Conservation (phyloP, 2,329 filamentous ascomycete genomes). For the Exophiala oligosperma region DNA sequence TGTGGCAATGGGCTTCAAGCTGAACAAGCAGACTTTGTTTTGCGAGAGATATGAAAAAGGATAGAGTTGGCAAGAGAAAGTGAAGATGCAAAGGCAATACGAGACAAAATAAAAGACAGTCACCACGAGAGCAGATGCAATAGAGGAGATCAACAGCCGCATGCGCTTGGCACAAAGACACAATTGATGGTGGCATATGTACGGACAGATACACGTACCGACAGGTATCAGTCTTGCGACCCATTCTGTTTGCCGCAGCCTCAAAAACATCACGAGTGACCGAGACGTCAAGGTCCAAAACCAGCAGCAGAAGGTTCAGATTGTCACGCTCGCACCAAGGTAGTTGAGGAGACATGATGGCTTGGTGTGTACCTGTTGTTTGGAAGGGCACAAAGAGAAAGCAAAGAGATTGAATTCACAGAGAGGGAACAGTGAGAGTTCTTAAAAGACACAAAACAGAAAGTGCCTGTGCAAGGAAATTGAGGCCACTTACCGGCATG, state of each 20-base stretch:
- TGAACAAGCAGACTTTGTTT: not conserved
- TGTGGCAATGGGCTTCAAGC: constrained; percentile 22
- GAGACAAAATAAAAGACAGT: not conserved
- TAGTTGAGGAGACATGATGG: not conserved
- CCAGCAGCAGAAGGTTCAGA: constrained; percentile 3
- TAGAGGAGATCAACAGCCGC: too few species aligned
- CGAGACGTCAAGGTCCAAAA: constrained; percentile 6
- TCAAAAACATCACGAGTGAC: constrained; percentile 9
- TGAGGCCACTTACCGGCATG: constrained; percentile 13
- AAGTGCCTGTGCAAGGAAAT: not conserved
- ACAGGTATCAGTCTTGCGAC: constrained; percentile 7
- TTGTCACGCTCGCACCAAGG: constrained; percentile 5
- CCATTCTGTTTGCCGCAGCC: not conserved
- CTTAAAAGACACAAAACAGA: not conserved
- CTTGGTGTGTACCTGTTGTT: too few species aligned
- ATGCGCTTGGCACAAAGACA: not conserved
- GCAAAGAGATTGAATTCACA: not conserved
- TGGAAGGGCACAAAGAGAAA: too few species aligned
- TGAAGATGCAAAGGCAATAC: not conserved
- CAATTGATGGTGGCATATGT: not conserved
- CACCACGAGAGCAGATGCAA: not conserved
- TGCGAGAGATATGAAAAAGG: not conserved
- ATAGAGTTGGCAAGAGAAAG: not conserved
- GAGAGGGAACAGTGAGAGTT: not conserved
- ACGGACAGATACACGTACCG: not conserved